Evolutionary conservation across 2,329 filamentous ascomycete genomes (phyloP).

Genomic region (Xylariaceae sp.): DNA sequence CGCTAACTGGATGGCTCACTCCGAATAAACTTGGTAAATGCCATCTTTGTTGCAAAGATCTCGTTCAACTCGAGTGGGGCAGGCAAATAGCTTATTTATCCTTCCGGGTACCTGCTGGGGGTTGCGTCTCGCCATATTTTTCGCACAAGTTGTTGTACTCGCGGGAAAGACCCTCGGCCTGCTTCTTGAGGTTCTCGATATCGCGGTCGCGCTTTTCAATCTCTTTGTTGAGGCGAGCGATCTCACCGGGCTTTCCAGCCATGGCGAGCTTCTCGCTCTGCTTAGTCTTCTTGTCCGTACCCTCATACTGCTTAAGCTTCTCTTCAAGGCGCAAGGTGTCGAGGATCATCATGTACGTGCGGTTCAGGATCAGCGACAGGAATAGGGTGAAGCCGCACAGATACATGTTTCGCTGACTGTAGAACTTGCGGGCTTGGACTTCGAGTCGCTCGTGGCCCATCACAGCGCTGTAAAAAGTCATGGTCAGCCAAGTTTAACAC

Average conservation of each 20-base stretch:
- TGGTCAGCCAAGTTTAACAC: background rate
- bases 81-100: slow-evolving; percentile 49
- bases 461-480: slow-evolving; percentile 56
- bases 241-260: slow-evolving; percentile 77
- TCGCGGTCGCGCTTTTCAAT: slow-evolving; percentile 82
- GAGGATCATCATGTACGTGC: slow-evolving; percentile 97
- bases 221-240: slow-evolving; percentile 72
- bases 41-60: background rate
- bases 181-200: slow-evolving; percentile 89
- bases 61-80: background rate
- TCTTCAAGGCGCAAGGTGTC: slow-evolving; percentile 92
- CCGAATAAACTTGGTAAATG: slow-evolving; percentile 1
- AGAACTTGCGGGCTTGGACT: slow-evolving; percentile 99
- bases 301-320: slow-evolving; percentile 84
- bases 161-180: slow-evolving; percentile 79
- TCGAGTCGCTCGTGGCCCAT: slow-evolving; percentile 96
- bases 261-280: slow-evolving; percentile 74
- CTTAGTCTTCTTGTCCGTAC: slow-evolving; percentile 65
- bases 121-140: slow-evolving; percentile 70
- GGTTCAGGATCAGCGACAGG: slow-evolving; percentile 97
- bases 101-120: slow-evolving; percentile 64
- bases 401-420: slow-evolving; percentile 99
- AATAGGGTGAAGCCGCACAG: slow-evolving; percentile 99
- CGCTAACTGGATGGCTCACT: slow-evolving; percentile 1
- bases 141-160: slow-evolving; percentile 90